Evolutionary conservation across 352 stramenopile genomes (phyloP), one percentile per base, ranked within the genome.

Genomic region (Phytopythium aichiense): DNA sequence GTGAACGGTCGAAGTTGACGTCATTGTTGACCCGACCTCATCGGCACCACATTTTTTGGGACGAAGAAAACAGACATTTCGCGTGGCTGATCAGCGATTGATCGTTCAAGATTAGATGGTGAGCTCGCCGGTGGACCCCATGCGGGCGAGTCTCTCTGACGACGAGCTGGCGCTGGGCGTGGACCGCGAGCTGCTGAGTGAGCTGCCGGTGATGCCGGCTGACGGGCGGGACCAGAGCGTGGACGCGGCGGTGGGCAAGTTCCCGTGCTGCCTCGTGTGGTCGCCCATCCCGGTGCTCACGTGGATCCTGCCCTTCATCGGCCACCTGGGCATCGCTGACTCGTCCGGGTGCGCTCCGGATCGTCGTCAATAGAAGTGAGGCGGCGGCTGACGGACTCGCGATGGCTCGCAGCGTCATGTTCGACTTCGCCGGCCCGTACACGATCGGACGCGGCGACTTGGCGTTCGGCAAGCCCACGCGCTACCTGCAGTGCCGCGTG

Each of bases 381-480:
- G 20, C 20, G 42, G 20, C 11, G 16, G 16, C 25, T 52, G 13
- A 45, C 13, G 12, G 28, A 33, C 18, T 61, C 51, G 38, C 22
- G 35, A 16, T 48, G 74, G 22, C 46, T 31, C 4, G 15, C n/a
- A 93, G 95, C 12, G 72, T 98, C 45, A 96, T 97, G 46, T 98
- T 96, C 64, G 96, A 98, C 80, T 99, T 99, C 84, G 95, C 94
- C 7, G 96, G 95, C 0, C 89, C 93, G 8, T 99, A 98, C 70
- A 95, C 79, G 50, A 97, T 99, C 56, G 84, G 81, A 20, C 81
- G 81, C 25, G 89, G 97, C 45, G 66, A 90, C 57, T 89, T 98
- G 40, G 80, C 90, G 6, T 98, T 98, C 65, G 91, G 91, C 7
- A 66, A 71, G 22, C 79, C 91, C 5, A 97, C 92, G 40, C 77